These are phyloP conservation scores for Wickerhamomyces ciferrii DNA, from an alignment of 805 yeast genomes.

Conservation along the genomic window DNA sequence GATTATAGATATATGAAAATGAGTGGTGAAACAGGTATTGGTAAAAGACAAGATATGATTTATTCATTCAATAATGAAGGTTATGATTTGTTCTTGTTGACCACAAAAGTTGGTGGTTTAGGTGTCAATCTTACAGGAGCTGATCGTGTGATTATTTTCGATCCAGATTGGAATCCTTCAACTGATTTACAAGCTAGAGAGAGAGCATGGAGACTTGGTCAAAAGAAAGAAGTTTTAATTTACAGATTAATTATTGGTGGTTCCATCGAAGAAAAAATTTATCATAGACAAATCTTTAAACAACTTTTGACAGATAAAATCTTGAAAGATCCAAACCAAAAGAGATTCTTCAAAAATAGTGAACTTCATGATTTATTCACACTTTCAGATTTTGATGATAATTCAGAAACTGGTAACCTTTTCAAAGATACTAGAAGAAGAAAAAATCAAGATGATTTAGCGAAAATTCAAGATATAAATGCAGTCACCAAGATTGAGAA, in stretches of 20 bases:
- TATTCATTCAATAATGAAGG: conserved; percentile 70
- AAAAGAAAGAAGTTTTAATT: conserved; percentile 84
- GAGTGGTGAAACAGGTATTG: conserved; percentile 92
- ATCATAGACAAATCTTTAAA: conserved; percentile 94
- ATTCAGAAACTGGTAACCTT: conserved; percentile 55
- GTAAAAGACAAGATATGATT: conserved; percentile 70
- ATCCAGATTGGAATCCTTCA: conserved; percentile 99
- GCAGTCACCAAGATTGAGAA: conserved; percentile 75
- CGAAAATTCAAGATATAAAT: conserved; percentile 51
- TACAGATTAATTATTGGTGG: conserved; percentile 93
- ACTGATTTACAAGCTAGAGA: conserved; percentile 97
- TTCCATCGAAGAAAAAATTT: conserved; percentile 92
- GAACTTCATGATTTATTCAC: conserved; percentile 89
- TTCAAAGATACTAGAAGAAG: conserved; percentile 37
- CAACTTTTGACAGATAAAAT: conserved; percentile 92
- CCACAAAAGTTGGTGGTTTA: conserved; percentile 94
- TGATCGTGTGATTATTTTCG: conserved; percentile 86
- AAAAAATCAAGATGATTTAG: conserved; percentile 58
- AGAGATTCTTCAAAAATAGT: conserved; percentile 86
- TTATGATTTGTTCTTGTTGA: conserved; percentile 65
- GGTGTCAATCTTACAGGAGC: conserved; percentile 96
- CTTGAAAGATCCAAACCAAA: conserved; percentile 90
- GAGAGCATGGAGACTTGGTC: conserved; percentile 96
- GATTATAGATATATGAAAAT: conserved; percentile 62
- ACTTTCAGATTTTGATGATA: conserved; percentile 63